phyloP scores from a whole-genome alignment of 1,284 basidiomycete genomes.

The Sparassis latifolia region DNA sequence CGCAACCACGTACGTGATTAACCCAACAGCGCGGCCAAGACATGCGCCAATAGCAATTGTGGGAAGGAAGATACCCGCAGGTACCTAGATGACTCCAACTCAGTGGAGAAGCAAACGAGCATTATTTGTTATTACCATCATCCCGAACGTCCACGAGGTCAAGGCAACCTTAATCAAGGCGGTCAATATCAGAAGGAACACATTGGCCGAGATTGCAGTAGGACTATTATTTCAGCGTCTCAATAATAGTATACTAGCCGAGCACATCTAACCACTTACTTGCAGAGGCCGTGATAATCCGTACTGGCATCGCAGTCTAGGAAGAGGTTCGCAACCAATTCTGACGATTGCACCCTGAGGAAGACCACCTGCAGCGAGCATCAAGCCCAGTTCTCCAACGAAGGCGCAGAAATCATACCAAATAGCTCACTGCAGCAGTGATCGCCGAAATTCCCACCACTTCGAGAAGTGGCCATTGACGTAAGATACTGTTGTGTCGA shows the following conservation, averaged over 20 bases:
- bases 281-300: constrained; percentile 71
- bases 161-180: constrained; percentile 53
- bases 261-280: constrained; percentile 36
- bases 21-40: constrained; percentile 59
- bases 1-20: constrained; percentile 46
- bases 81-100: constrained; percentile 35
- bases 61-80: constrained; percentile 70
- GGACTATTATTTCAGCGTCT: constrained; percentile 32
- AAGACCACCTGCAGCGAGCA: constrained; percentile 20
- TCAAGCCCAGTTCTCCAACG: constrained; percentile 34
- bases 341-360: constrained; percentile 58
- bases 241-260: neutral
- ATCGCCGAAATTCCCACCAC: constrained; percentile 56
- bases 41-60: constrained; percentile 70
- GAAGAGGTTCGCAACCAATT: constrained; percentile 67
- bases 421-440: constrained; percentile 63
- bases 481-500: constrained; percentile 47
- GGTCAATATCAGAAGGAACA: constrained; percentile 58
- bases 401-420: constrained; percentile 31
- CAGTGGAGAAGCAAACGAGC: neutral
- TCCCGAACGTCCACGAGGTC: constrained; percentile 72
- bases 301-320: constrained; percentile 63
- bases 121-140: constrained; percentile 42
- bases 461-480: constrained; percentile 59
- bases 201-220: constrained; percentile 57